phyloP scores from a whole-genome alignment of 2,329 filamentous ascomycete species.

The Hypomyces rosellus region DNA sequence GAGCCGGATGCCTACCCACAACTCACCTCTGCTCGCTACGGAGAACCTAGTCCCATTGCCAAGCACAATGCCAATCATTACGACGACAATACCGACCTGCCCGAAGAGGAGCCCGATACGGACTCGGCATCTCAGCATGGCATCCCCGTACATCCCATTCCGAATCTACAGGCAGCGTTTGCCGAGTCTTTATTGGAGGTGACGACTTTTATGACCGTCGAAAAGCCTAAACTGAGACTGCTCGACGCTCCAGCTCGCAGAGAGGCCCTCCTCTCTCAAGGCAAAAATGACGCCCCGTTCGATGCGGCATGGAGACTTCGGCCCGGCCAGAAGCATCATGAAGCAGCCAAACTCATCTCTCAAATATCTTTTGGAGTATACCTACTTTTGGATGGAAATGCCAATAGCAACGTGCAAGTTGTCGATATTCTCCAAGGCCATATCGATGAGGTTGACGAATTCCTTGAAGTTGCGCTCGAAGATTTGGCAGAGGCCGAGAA shows the following conservation, averaged over 20 bases:
- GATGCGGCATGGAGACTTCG: conserved; percentile 70
- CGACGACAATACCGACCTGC: not conserved
- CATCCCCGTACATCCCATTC: conserved; percentile 57
- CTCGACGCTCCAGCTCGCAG: conserved; percentile 56
- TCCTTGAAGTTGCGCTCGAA: conserved; percentile 77
- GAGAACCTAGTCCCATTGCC: not conserved
- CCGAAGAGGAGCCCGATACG: conserved; percentile 10
- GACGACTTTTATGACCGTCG: conserved; percentile 38
- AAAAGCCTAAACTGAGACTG: conserved; percentile 47
- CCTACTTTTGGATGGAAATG: conserved; percentile 74
- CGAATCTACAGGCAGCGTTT: conserved; percentile 73
- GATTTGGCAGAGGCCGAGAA: conserved; percentile 72
- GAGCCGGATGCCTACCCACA: not conserved
- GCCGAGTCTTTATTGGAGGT: conserved; percentile 75
- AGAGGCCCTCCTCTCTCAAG: conserved; percentile 60
- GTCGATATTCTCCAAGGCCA: conserved; percentile 84
- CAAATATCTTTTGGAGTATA: conserved; percentile 94
- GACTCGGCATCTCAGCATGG: conserved; percentile 15
- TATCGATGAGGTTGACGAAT: conserved; percentile 90
- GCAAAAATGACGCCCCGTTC: conserved; percentile 63
- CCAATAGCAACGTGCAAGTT: conserved; percentile 83
- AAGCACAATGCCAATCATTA: not conserved
- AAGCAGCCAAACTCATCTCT: conserved; percentile 81
- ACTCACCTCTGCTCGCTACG: conserved; percentile 9
- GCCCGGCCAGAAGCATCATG: conserved; percentile 72